phyloP scores from a whole-genome alignment of 108 stramenopile genomes.

The Pseudonitzschia multiseries region DNA sequence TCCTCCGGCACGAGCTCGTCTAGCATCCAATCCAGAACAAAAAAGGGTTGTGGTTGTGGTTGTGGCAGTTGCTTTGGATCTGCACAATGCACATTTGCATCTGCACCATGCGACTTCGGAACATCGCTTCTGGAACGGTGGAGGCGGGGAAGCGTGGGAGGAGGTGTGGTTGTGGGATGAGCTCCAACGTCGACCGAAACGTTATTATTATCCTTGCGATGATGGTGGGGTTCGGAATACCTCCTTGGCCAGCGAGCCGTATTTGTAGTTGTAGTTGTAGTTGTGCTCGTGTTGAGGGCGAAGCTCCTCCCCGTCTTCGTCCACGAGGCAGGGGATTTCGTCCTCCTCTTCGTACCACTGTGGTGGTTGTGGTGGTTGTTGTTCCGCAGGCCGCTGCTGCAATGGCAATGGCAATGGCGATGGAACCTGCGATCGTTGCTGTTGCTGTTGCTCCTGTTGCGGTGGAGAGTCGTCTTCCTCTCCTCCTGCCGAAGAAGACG shows the following conservation, averaged over 20 bases:
- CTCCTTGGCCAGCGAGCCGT: no score
- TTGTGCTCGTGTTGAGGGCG: no score
- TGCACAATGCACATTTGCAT: background rate
- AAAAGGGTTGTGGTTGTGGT: constrained; percentile 4
- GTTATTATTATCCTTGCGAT: no score
- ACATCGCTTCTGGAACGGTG: no score
- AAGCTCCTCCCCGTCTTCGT: background rate
- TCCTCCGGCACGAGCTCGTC: constrained; percentile 7
- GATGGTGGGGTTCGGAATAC: no score
- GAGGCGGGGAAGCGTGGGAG: no score
- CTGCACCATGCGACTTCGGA: no score
- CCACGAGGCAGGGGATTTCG: background rate
- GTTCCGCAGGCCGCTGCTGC: background rate
- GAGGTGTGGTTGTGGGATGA: no score
- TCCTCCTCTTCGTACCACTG: background rate
- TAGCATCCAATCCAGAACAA: constrained; percentile 19
- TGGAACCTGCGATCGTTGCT: background rate
- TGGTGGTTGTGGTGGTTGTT: background rate
- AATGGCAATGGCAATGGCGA: background rate
- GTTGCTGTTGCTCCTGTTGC: background rate
- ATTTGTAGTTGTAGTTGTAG: no score
- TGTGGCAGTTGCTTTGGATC: background rate
- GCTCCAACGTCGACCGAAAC: no score
- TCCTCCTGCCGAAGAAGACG: background rate
- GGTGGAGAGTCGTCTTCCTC: background rate